A percentile compares a stretch with the other conserved stretches of the same genome.
Evolutionary conservation across 176 grass and related monocot genomes (phyloP).

Genomic region (Alloteropsis semialata): DNA sequence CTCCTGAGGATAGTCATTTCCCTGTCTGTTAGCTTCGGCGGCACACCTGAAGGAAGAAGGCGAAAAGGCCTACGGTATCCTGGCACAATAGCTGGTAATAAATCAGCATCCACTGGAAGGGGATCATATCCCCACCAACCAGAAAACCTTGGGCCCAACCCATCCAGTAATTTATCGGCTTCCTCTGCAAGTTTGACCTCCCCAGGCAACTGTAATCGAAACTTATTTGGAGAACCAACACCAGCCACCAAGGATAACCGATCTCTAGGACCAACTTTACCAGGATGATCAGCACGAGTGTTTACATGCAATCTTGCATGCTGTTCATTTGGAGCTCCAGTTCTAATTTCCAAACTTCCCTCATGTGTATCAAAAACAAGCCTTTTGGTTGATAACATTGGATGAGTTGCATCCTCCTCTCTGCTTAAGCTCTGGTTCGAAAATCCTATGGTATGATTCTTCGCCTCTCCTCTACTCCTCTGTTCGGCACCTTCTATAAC

Average conservation of each 20-base stretch:
- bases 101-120: slow-evolving; percentile 83
- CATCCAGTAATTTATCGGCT: slow-evolving; percentile 69
- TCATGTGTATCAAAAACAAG: slow-evolving; percentile 8
- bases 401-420: background rate
- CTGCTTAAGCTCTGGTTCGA: slow-evolving; percentile 2
- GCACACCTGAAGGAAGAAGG: slow-evolving; percentile 78
- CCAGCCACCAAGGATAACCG: slow-evolving; percentile 56
- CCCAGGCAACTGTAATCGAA: slow-evolving; percentile 63
- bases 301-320: slow-evolving; percentile 7
- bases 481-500: background rate
- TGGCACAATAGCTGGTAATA: slow-evolving; percentile 66
- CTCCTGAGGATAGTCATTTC: slow-evolving; percentile 87
- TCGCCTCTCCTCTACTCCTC: slow-evolving; percentile 1
- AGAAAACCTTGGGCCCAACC: slow-evolving; percentile 71
- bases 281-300: slow-evolving; percentile 17
- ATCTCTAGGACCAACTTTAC: slow-evolving; percentile 4
- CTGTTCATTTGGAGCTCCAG: slow-evolving; percentile 27
- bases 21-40: slow-evolving; percentile 72
- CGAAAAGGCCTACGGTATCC: slow-evolving; percentile 85
- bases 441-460: background rate
- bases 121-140: slow-evolving; percentile 88
- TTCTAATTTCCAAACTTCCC: background rate
- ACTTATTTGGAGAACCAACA: slow-evolving; percentile 77
- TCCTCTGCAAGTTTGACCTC: slow-evolving; percentile 83
- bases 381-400: background rate